Conservation (phyloP, 2,329 filamentous ascomycete species). For the Laburnicola sp. region DNA sequence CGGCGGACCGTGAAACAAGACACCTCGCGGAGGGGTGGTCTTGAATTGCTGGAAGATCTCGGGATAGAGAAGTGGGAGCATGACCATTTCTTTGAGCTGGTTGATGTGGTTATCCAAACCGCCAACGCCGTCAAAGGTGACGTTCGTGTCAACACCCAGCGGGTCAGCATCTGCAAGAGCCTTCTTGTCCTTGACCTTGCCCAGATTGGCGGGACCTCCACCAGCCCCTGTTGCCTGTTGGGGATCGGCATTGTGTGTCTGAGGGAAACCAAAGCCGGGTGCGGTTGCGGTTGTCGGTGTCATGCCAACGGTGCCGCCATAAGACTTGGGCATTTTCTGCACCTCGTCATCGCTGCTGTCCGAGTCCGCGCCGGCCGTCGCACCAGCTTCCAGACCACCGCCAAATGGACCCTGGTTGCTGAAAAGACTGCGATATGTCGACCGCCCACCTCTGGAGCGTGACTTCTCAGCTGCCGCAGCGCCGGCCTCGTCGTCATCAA, state of each 20-base stretch:
- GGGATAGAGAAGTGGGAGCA: constrained; percentile 88
- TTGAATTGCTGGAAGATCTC: constrained; percentile 91
- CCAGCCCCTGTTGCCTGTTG: constrained; percentile 54
- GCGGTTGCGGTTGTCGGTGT: constrained; percentile 59
- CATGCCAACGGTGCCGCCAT: constrained; percentile 66
- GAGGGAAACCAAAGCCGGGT: constrained; percentile 58
- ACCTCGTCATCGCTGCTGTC: constrained; percentile 97
- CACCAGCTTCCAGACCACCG: constrained; percentile 77
- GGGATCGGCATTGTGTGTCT: constrained; percentile 61
- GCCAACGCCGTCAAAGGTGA: constrained; percentile 93
- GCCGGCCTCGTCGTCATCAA: constrained; percentile 74
- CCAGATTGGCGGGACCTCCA: constrained; percentile 77
- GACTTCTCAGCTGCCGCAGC: constrained; percentile 70
- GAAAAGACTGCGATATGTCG: constrained; percentile 73
- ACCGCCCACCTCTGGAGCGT: constrained; percentile 61
- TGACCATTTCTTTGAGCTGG: constrained; percentile 98
- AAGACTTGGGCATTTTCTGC: constrained; percentile 59
- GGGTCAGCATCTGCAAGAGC: constrained; percentile 92
- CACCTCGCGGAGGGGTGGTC: constrained; percentile 90
- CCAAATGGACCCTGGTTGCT: constrained; percentile 93
- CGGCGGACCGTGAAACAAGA: constrained; percentile 94
- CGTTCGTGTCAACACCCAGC: constrained; percentile 85
- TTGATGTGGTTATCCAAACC: constrained; percentile 93
- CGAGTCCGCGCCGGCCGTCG: constrained; percentile 79
- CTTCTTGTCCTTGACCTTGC: constrained; percentile 91